Conservation (phyloP, 2,329 filamentous ascomycete genomes). For the Aspergillus proliferans region DNA sequence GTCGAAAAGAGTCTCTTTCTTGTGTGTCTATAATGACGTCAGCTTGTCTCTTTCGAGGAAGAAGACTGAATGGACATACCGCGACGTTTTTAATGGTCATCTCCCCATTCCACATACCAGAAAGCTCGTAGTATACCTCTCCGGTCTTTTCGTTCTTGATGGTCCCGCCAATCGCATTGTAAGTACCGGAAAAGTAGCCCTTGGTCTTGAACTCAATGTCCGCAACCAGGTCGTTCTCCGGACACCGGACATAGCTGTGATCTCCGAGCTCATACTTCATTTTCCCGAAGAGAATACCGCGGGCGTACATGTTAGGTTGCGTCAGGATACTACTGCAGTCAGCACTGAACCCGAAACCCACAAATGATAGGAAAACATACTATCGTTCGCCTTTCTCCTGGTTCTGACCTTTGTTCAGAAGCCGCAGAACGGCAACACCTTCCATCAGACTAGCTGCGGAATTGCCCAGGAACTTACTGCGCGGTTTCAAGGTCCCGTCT, state of each 20-base stretch:
- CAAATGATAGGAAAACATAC: conserved; percentile 47
- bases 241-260: conserved; percentile 86
- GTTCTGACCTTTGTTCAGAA: conserved; percentile 69
- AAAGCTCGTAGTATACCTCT: conserved; percentile 83
- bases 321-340: conserved; percentile 64
- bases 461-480: conserved; percentile 92
- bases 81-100: conserved; percentile 86
- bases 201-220: conserved; percentile 99
- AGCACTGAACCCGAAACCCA: neutral
- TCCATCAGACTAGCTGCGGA: conserved; percentile 98
- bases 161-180: conserved; percentile 87
- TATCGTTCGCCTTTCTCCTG: conserved; percentile 70
- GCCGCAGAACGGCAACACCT: conserved; percentile 77
- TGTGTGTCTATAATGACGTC: conserved; percentile 60
- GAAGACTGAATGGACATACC: conserved; percentile 21
- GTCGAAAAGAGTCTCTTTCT: conserved; percentile 85
- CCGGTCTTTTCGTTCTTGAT: conserved; percentile 86
- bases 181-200: conserved; percentile 91
- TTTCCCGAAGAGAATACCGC: conserved; percentile 93
- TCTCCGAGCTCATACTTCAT: conserved; percentile 99
- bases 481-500: conserved; percentile 88
- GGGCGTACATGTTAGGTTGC: conserved; percentile 98
- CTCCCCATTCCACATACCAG: conserved; percentile 86
- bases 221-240: conserved; percentile 76
- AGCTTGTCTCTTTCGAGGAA: neutral